Conservation (phyloP, 257 asterid species). For the Solanum rostratum region DNA sequence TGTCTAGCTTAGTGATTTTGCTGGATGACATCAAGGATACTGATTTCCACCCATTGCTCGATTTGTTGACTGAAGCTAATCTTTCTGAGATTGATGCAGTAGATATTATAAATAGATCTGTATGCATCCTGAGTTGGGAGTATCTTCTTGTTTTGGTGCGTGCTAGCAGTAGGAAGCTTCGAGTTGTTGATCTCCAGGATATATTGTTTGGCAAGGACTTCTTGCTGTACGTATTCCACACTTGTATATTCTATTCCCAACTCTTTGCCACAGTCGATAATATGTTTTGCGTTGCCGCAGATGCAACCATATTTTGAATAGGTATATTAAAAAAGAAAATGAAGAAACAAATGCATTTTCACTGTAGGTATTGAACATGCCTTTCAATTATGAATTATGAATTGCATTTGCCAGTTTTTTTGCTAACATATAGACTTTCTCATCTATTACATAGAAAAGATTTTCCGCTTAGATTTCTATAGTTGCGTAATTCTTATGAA, state of each 20-base stretch:
- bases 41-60: slow-evolving; percentile 60
- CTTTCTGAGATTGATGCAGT: slow-evolving; percentile 79
- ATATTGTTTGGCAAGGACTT: slow-evolving; percentile 65
- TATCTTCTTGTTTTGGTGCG: slow-evolving; percentile 49
- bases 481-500: no score
- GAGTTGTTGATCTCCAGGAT: slow-evolving; percentile 78
- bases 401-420: background rate
- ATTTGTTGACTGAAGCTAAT: slow-evolving; percentile 49
- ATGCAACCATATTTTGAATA: background rate
- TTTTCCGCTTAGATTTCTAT: background rate
- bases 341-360: background rate
- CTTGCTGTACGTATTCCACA: slow-evolving; percentile 47
- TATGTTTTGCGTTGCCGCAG: background rate
- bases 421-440: background rate
- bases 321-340: background rate
- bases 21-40: slow-evolving; percentile 63
- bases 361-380: background rate
- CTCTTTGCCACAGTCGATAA: background rate
- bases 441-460: background rate
- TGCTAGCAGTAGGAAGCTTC: slow-evolving; percentile 60
- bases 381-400: background rate
- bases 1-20: slow-evolving; percentile 31
- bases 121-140: slow-evolving; percentile 56
- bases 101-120: slow-evolving; percentile 55
- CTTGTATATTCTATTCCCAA: background rate